Evolutionary conservation across 2,329 filamentous ascomycete genomes (phyloP).

Genomic region (Neoscytalidium dimidiatum): DNA sequence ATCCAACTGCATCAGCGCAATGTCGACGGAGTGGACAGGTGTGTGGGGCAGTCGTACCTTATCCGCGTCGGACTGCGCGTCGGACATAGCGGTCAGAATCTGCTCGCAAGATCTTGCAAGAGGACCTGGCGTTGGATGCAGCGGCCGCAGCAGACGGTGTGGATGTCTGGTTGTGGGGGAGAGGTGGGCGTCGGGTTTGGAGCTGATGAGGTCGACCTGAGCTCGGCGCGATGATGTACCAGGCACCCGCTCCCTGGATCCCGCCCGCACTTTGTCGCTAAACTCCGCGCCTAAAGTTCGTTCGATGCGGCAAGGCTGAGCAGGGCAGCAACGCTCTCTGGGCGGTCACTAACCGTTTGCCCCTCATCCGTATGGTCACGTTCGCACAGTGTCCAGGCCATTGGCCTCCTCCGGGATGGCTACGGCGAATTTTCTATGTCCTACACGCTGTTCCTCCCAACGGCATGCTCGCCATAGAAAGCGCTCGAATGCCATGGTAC

Average conservation of each 20-base stretch:
- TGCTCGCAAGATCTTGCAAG: neutral
- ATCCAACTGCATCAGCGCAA: conserved; percentile 30
- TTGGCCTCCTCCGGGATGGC: neutral
- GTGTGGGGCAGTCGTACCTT: conserved; percentile 38
- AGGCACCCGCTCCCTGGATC: conserved; percentile 11
- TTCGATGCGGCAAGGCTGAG: conserved; percentile 1
- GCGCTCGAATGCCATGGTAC: neutral
- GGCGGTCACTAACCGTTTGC: neutral
- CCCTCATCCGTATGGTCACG: neutral
- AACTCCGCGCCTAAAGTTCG: conserved; percentile 14
- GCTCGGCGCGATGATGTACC: conserved; percentile 16
- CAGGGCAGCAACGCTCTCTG: neutral
- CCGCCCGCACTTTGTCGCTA: conserved; percentile 11
- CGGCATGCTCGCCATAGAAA: neutral
- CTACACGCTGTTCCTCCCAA: neutral
- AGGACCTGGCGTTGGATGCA: conserved; percentile 27
- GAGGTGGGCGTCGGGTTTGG: neutral
- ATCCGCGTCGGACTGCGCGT: conserved; percentile 48
- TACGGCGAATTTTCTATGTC: neutral
- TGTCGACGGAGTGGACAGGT: conserved; percentile 21
- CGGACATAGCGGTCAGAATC: conserved; percentile 25
- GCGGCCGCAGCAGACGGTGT: conserved; percentile 24
- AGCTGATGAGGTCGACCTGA: conserved; percentile 2
- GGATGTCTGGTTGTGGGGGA: neutral
- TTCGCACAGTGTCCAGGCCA: neutral